Percentiles rank a stretch among this genome's conserved stretches.
Evolutionary conservation across 2,329 filamentous ascomycete genomes (phyloP).

Genomic region (Diplodia corticola): DNA sequence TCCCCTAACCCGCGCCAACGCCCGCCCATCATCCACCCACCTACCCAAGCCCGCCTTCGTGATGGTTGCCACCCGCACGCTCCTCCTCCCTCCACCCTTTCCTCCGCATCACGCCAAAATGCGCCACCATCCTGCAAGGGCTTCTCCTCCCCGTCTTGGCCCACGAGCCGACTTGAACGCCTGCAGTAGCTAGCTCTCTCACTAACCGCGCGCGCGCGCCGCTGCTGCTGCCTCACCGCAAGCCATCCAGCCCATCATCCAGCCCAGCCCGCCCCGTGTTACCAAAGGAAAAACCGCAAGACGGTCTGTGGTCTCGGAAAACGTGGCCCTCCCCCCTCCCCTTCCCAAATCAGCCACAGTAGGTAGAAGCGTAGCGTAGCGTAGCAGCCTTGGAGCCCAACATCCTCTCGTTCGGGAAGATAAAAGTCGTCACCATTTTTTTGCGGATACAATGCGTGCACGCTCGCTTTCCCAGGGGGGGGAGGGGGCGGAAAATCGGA

Average conservation of each 20-base stretch:
- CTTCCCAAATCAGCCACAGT: too few species aligned
- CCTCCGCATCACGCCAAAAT: neutral
- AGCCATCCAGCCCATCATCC: neutral
- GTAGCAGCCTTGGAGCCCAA: neutral
- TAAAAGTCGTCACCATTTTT: neutral
- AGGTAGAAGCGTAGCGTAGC: too few species aligned
- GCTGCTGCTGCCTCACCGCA: neutral
- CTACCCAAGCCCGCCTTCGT: slow-evolving; percentile 6
- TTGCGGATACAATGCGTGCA: neutral
- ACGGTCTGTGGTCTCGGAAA: neutral
- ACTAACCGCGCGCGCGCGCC: neutral
- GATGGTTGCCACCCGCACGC: slow-evolving; percentile 4
- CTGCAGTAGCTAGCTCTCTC: neutral
- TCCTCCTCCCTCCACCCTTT: neutral
- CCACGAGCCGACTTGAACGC: neutral
- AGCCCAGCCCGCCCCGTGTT: neutral
- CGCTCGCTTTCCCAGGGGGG: neutral
- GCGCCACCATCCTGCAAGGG: slow-evolving; percentile 9
- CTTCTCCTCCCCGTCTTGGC: neutral
- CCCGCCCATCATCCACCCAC: neutral
- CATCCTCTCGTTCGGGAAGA: neutral
- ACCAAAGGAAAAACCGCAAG: neutral
- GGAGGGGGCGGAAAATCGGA: too few species aligned
- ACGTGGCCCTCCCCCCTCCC: too few species aligned
- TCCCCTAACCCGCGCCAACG: too few species aligned